These are phyloP conservation scores for Aspergillus sparsus DNA, from an alignment of 495 filamentous ascomycete species.

Conservation along the genomic window DNA sequence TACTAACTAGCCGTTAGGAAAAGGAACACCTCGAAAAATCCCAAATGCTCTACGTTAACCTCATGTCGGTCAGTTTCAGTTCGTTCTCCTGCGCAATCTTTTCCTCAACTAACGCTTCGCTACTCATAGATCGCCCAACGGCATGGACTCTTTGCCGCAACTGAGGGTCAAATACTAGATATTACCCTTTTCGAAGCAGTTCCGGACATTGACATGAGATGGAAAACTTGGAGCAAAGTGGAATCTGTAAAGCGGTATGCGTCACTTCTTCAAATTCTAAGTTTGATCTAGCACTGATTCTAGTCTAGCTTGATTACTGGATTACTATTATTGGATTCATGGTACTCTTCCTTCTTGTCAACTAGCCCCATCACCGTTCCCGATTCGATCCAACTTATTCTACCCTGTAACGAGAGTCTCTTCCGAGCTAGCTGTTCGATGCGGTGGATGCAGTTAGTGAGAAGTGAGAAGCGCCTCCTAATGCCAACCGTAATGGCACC, in stretches of 20 bases:
- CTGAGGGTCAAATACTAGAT: conserved; percentile 48
- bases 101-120: neutral
- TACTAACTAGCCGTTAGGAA: conserved; percentile 36
- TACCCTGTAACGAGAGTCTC: conserved; percentile 49
- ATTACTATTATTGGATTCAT: conserved; percentile 52
- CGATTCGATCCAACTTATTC: conserved; percentile 50
- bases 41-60: conserved; percentile 53
- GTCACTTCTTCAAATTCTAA: neutral
- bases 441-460: conserved; percentile 50
- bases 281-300: neutral
- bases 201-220: conserved; percentile 49
- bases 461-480: conserved; percentile 39
- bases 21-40: conserved; percentile 48
- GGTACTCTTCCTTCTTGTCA: conserved; percentile 52
- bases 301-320: conserved; percentile 45
- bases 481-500: conserved; percentile 44
- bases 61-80: conserved; percentile 43
- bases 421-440: conserved; percentile 47
- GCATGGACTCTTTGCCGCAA: conserved; percentile 52
- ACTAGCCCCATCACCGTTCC: conserved; percentile 50
- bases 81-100: conserved; percentile 14
- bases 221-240: conserved; percentile 56
- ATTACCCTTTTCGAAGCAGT: conserved; percentile 48
- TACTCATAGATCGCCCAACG: conserved; percentile 46
- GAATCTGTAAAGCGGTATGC: conserved; percentile 52